A percentile compares a stretch with the other conserved stretches of the same genome.
Evolutionary conservation across 805 yeast species (phyloP).

Genomic region (Candida nonsorbophila): DNA sequence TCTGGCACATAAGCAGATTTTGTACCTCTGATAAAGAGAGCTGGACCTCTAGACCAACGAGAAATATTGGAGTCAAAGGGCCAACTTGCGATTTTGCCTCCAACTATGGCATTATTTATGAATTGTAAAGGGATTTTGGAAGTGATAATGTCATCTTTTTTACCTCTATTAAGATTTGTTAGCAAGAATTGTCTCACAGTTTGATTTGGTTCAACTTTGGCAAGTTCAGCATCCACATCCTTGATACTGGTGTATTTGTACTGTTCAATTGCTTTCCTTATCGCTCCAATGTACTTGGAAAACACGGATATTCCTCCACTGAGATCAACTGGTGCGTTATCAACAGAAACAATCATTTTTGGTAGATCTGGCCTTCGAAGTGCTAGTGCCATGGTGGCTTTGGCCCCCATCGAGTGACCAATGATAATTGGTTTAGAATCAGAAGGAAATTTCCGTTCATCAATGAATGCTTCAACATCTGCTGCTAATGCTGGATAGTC

Average conservation of each 20-base stretch:
- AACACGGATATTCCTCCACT: conserved; percentile 49
- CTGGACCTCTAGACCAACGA: conserved; percentile 59
- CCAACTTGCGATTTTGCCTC: conserved; percentile 69
- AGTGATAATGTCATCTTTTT: conserved; percentile 32
- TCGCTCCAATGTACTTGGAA: conserved; percentile 58
- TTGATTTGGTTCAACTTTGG: conserved; percentile 53
- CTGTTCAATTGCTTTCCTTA: conserved; percentile 52
- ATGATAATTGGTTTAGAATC: conserved; percentile 56
- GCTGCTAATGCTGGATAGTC: conserved; percentile 80
- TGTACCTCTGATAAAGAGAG: conserved; percentile 76
- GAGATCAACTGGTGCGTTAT: conserved; percentile 80
- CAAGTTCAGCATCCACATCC: conserved; percentile 64
- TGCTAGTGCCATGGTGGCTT: conserved; percentile 83
- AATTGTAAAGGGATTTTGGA: conserved; percentile 68
- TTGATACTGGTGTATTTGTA: conserved; percentile 43
- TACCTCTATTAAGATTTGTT: conserved; percentile 55
- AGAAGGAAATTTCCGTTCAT: conserved; percentile 15
- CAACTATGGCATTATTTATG: conserved; percentile 60
- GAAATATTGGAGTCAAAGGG: conserved; percentile 54
- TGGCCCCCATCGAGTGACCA: conserved; percentile 93
- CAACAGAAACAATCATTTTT: conserved; percentile 68
- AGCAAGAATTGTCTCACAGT: conserved; percentile 72
- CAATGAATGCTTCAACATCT: conserved; percentile 74
- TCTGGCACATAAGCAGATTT: conserved; percentile 77
- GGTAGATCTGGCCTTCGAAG: conserved; percentile 61